Conservation (phyloP, 441 rosid genomes). For the Gossypium aridum region DNA sequence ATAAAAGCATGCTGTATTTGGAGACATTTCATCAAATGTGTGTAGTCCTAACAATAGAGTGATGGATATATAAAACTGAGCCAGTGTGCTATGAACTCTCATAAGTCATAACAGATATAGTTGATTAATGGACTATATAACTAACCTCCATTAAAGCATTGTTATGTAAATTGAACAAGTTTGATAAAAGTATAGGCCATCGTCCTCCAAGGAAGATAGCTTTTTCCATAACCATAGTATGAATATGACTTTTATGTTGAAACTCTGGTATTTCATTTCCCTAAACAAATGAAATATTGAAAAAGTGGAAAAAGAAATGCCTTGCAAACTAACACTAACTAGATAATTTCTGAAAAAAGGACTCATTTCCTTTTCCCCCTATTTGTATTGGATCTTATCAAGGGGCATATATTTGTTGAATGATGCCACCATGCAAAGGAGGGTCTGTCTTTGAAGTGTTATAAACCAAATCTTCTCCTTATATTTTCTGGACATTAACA, state of each 20-base stretch:
- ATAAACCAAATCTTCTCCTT: not conserved
- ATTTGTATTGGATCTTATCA: not conserved
- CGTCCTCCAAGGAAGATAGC: not conserved
- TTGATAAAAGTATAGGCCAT: not conserved
- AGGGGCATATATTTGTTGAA: not conserved
- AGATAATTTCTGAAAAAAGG: not conserved
- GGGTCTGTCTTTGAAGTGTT: not conserved
- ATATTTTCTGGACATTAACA: not conserved
- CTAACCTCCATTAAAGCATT: not conserved
- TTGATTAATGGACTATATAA: not conserved
- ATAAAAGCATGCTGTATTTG: not conserved
- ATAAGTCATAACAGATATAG: not conserved
- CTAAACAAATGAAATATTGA: not conserved
- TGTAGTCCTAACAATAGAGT: not conserved
- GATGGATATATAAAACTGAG: not conserved
- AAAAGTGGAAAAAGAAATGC: not conserved
- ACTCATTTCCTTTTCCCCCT: not conserved
- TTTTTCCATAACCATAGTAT: not conserved
- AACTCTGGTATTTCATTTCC: not conserved
- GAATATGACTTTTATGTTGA: not conserved
- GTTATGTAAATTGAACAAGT: not conserved
- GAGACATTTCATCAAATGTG: not conserved
- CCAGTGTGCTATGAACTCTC: not conserved
- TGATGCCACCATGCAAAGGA: not conserved
- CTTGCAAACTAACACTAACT: constrained; percentile 3